Base-by-base conservation (phyloP, 495 filamentous ascomycete species). In the Beverwykella pulmonaria region DNA sequence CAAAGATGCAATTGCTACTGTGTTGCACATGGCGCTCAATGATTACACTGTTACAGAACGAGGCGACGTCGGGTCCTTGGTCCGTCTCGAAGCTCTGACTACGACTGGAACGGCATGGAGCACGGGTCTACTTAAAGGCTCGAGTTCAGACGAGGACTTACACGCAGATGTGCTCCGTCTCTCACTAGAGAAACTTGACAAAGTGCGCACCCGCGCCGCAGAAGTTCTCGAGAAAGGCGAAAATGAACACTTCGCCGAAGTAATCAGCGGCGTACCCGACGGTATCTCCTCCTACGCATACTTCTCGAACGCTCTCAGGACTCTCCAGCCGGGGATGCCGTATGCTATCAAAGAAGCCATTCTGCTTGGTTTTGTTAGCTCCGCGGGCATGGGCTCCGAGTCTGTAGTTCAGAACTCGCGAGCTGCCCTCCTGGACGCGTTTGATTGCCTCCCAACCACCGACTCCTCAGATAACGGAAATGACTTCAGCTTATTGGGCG, bases 11-110 rank as follows among this genome's bases (percentile, higher is more conserved):
- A 73, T 77, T 25, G 48, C 61, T 0, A 41, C 39, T 19, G 76
- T 74, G 9, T 59, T 77, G 30, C 71, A 72, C 34, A 59, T 53
- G 10, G 71, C 69, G 0, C 74, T 98, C 47, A 89, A 94, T 59
- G 93, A 99, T 73, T 97, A 98, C 68, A 92, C 90, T 0, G 90
- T 90, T 10, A 92, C 90, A 69, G 83, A 90, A 44, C 82, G 92
- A 9, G 95, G 94, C 14, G 94, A 99, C 71, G 82, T 97, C 58
- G 94, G 94, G 3, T 95, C 92, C 1, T 83, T 89, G 29, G 88
- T 93, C 14, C 82, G 94, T 14, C 71, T 92, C 15, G 89, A 92
- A 71, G 93, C 90, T 29, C 82, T 97, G 22, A 82, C 83, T 67
- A 87, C 87, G 1, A 81, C 84, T 1, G 79, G 50, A 23, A 59